Conservation (phyloP, 2,329 filamentous ascomycete species). For the Clonostachys byssicola region DNA sequence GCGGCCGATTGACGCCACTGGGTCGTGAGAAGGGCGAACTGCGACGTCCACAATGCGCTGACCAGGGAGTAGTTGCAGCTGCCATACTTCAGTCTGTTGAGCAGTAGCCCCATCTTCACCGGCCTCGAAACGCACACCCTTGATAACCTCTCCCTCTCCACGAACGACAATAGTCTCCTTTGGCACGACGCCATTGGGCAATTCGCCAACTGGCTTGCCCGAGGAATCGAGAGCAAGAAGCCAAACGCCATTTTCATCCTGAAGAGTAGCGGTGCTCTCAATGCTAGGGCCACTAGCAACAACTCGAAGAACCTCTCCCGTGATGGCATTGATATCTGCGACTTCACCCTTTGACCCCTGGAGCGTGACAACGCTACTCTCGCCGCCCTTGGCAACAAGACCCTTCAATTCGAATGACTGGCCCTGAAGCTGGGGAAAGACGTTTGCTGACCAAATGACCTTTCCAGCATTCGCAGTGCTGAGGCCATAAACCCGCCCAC, state of each 20-base stretch:
- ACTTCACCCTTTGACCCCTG: constrained; percentile 59
- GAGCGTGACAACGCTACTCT: constrained; percentile 45
- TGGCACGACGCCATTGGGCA: constrained; percentile 40
- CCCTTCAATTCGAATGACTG: constrained; percentile 64
- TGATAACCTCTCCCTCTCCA: constrained; percentile 41
- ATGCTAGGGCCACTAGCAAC: constrained; percentile 13
- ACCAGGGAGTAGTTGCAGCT: constrained; percentile 60
- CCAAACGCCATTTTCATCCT: constrained; percentile 46
- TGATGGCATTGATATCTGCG: constrained; percentile 48
- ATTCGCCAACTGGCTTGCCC: constrained; percentile 38
- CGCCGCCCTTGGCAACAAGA: constrained; percentile 54
- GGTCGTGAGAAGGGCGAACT: constrained; percentile 70
- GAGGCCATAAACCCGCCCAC: constrained; percentile 75
- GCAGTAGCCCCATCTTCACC: constrained; percentile 32
- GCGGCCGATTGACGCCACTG: constrained; percentile 89
- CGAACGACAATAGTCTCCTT: constrained; percentile 52
- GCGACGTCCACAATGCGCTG: constrained; percentile 68
- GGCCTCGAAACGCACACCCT: constrained; percentile 45
- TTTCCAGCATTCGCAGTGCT: constrained; percentile 71
- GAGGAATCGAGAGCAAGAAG: constrained; percentile 47
- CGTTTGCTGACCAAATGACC: constrained; percentile 71
- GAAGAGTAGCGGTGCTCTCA: constrained; percentile 44
- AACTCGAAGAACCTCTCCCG: constrained; percentile 46
- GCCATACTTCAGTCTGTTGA: constrained; percentile 59
- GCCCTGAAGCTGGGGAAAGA: constrained; percentile 49